These are phyloP conservation scores for Naegleria gruberi DNA, from an alignment of 208 protist species.

Conservation along the genomic window DNA sequence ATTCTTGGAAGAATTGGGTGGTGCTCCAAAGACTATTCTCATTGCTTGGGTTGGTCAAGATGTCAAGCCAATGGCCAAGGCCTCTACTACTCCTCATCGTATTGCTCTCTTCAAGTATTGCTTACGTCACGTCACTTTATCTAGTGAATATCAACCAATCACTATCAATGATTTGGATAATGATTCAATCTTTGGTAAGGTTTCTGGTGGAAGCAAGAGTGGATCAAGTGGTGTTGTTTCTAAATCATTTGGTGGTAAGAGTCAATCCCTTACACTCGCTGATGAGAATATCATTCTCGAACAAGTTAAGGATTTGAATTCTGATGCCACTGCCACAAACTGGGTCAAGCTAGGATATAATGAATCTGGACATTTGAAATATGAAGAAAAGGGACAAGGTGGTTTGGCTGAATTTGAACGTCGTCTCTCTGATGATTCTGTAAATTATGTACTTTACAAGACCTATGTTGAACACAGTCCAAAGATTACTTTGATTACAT, in stretches of 20 bases:
- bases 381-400: not conserved
- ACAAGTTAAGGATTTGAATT: not conserved
- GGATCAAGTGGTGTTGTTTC: not conserved
- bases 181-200: not conserved
- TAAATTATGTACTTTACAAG: slow-evolving; percentile 4
- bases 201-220: not conserved
- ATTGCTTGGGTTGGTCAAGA: slow-evolving; percentile 1
- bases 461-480: not conserved
- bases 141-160: not conserved
- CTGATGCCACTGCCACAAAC: not conserved
- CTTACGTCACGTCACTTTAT: not conserved
- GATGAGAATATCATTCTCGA: not conserved
- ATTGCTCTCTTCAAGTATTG: not conserved
- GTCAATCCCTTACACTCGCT: not conserved
- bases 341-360: not conserved
- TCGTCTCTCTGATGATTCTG: not conserved
- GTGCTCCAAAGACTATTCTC: not conserved
- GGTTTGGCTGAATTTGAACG: not conserved
- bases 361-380: not conserved
- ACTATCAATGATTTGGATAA: not conserved
- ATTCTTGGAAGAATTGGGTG: not conserved
- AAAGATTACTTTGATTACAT: slow-evolving; percentile 15
- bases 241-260: slow-evolving; percentile 12
- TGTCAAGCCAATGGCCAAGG: not conserved
- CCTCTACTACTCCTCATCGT: not conserved